Percentiles rank a stretch among this genome's conserved stretches.
phyloP scores from a whole-genome alignment of 1,139 yeast genomes.

The Pichia sp. region DNA sequence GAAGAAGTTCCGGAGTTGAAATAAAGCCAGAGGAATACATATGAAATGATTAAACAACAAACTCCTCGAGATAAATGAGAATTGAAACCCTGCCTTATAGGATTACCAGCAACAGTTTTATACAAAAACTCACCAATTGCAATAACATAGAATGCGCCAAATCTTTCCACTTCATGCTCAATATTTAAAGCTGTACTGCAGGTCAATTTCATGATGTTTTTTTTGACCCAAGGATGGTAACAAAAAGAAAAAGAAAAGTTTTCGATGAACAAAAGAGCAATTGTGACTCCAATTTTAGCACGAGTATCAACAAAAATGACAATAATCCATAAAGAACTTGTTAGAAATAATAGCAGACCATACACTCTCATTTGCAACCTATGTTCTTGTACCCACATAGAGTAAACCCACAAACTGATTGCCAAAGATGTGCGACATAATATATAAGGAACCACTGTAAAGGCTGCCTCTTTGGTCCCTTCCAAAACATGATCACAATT shows the following conservation, averaged over 20 bases:
- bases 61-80: background rate
- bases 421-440: background rate
- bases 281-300: slow-evolving; percentile 1
- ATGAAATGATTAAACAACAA: background rate
- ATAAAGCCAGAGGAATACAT: background rate
- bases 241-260: background rate
- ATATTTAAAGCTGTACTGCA: background rate
- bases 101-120: background rate
- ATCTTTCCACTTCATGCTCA: background rate
- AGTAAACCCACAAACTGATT: background rate
- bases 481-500: background rate
- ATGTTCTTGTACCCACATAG: background rate
- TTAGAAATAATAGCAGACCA: background rate
- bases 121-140: slow-evolving; percentile 1
- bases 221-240: background rate
- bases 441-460: background rate
- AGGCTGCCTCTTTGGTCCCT: slow-evolving; percentile 1
- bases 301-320: slow-evolving; percentile 1
- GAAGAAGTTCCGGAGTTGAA: background rate
- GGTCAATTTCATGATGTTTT: background rate
- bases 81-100: background rate
- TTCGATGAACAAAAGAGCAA: background rate
- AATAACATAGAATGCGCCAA: background rate
- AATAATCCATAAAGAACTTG: background rate
- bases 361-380: background rate